Evolutionary conservation across 2,329 filamentous ascomycete genomes (phyloP).

Genomic region (Penicillium griseofulvum): DNA sequence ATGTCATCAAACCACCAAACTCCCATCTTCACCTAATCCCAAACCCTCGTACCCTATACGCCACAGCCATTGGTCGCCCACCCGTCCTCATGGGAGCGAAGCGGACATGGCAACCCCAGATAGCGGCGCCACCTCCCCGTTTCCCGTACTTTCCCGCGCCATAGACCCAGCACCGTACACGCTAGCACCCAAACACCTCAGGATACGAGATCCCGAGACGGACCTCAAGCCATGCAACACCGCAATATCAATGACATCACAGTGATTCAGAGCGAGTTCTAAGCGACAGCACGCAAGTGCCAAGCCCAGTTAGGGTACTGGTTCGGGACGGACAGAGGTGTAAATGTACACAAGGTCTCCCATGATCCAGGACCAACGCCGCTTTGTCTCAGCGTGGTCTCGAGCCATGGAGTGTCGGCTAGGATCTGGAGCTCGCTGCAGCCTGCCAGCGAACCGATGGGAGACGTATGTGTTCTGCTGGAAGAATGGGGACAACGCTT

Average conservation of each 20-base stretch:
- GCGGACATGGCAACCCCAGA: slow-evolving; percentile 42
- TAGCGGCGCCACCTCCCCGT: slow-evolving; percentile 26
- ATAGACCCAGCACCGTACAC: slow-evolving; percentile 20
- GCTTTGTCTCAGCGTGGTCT: neutral
- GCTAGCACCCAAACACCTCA: neutral
- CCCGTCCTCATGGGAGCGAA: slow-evolving; percentile 41
- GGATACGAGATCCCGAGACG: neutral
- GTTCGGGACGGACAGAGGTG: neutral
- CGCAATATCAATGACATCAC: neutral
- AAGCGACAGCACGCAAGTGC: neutral
- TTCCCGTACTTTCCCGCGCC: neutral
- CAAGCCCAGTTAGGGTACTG: neutral
- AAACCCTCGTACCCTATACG: slow-evolving; percentile 21
- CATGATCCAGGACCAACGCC: neutral
- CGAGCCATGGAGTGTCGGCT: slow-evolving; percentile 24
- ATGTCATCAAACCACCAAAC: neutral
- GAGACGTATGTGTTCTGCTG: slow-evolving; percentile 9
- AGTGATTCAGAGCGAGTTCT: neutral
- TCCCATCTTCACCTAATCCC: neutral
- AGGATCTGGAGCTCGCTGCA: slow-evolving; percentile 11
- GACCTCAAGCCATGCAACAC: neutral
- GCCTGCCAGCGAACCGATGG: neutral
- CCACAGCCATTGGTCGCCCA: slow-evolving; percentile 46
- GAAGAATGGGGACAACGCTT: slow-evolving; percentile 1
- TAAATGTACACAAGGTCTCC: slow-evolving; percentile 25